These are phyloP conservation scores for Penicillium vulpinum DNA, from an alignment of 2,329 filamentous ascomycete species.

Conservation along the genomic window DNA sequence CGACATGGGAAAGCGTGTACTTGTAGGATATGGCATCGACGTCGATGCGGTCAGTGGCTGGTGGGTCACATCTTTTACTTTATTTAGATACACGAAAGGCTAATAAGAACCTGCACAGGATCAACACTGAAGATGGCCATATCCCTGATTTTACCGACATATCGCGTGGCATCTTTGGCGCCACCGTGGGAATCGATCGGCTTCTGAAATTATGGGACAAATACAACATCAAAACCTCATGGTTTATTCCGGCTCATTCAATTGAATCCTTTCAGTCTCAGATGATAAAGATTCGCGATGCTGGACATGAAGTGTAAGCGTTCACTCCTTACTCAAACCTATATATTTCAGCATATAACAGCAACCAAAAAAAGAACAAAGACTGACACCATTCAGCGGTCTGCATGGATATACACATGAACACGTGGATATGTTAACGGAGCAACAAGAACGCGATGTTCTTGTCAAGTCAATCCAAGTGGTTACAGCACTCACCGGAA, in stretches of 20 bases:
- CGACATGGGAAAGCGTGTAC: constrained; percentile 47
- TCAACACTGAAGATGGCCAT: too few relatives aligned
- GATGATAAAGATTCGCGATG: constrained; percentile 61
- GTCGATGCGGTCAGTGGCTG: constrained; percentile 76
- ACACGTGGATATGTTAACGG: constrained; percentile 69
- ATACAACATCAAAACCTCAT: constrained; percentile 69
- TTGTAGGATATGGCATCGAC: constrained; percentile 67
- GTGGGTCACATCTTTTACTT: constrained; percentile 59
- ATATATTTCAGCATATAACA: too few relatives aligned
- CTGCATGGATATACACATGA: constrained; percentile 74
- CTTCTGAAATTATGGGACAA: constrained; percentile 64
- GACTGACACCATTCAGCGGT: constrained; percentile 35
- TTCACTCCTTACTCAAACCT: too few relatives aligned
- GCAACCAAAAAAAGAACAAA: too few relatives aligned
- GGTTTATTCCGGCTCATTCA: constrained; percentile 65
- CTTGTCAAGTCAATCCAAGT: constrained; percentile 74
- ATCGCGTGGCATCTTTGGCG: too few relatives aligned
- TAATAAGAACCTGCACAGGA: too few relatives aligned
- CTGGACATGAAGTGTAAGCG: constrained; percentile 58
- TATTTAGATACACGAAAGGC: too few relatives aligned
- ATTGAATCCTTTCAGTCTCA: constrained; percentile 68
- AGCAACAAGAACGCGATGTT: constrained; percentile 74
- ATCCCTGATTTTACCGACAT: too few relatives aligned
- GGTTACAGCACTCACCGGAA: constrained; percentile 72
- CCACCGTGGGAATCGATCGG: too few relatives aligned